These are phyloP conservation scores for Ophiostoma sp. DNA, from an alignment of 2,329 filamentous ascomycete genomes.

Conservation along the genomic window DNA sequence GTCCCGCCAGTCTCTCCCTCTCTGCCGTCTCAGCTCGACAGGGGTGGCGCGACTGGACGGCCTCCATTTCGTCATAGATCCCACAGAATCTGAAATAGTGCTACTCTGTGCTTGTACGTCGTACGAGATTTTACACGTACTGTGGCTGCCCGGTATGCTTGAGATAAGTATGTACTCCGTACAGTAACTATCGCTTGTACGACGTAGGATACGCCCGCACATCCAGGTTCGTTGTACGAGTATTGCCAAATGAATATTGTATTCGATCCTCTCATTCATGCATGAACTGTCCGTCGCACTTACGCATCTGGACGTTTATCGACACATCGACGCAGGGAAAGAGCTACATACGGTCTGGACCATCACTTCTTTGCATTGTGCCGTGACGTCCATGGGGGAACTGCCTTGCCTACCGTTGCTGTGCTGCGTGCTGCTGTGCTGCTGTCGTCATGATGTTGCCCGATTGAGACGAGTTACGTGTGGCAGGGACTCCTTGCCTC, in stretches of 20 bases:
- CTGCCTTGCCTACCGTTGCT: not conserved
- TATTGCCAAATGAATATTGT: not conserved
- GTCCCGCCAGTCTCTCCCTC: not conserved
- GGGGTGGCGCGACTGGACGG: not conserved
- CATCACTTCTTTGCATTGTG: not conserved
- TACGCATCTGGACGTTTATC: not conserved
- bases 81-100: not conserved
- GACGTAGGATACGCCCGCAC: too few species aligned
- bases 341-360: not conserved
- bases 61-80: constrained; percentile 13
- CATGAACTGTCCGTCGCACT: not conserved
- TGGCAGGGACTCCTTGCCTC: constrained; percentile 2
- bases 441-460: not conserved
- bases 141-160: not conserved
- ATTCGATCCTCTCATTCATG: constrained; percentile 1
- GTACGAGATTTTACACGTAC: not conserved
- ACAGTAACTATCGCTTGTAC: too few species aligned
- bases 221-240: too few species aligned
- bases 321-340: not conserved
- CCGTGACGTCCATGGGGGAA: not conserved
- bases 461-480: constrained; percentile 5
- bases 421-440: not conserved
- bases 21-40: constrained; percentile 12
- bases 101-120: not conserved
- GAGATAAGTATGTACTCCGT: not conserved